A percentile compares a stretch with the other conserved stretches of the same genome.
Evolutionary conservation across 495 filamentous ascomycete genomes (phyloP).

Genomic region (Pyronema omphalodes): DNA sequence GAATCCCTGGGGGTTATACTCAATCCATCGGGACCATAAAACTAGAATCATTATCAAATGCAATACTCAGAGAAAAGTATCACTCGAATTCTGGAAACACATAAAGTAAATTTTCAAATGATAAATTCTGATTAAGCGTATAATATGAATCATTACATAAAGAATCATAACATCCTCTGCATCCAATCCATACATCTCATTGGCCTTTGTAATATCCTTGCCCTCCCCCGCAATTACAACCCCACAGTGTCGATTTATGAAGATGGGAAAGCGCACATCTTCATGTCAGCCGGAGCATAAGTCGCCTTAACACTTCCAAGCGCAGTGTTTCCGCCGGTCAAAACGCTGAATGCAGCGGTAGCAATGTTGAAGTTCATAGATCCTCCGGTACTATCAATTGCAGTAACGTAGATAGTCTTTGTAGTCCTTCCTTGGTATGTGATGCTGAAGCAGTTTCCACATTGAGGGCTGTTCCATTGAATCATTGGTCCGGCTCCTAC

Average conservation of each 20-base stretch:
- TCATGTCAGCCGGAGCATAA: conserved; percentile 10
- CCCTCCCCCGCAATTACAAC: not conserved
- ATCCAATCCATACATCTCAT: too few relatives aligned
- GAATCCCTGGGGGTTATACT: too few relatives aligned
- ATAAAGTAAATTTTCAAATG: too few relatives aligned
- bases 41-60: too few relatives aligned
- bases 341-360: conserved; percentile 39
- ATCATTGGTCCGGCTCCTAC: conserved; percentile 47
- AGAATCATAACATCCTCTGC: too few relatives aligned
- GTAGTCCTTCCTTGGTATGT: conserved; percentile 39
- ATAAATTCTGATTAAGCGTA: too few relatives aligned
- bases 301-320: conserved; percentile 40
- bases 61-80: too few relatives aligned
- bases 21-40: too few relatives aligned
- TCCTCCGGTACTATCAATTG: conserved; percentile 40
- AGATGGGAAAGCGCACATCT: not conserved
- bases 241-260: not conserved
- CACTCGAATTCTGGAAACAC: too few relatives aligned
- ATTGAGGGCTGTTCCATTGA: conserved; percentile 37
- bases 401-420: conserved; percentile 43
- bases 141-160: too few relatives aligned
- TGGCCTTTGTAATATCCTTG: too few relatives aligned
- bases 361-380: conserved; percentile 47
- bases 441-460: conserved; percentile 53
- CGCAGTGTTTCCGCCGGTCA: conserved; percentile 41